Evolutionary conservation across 495 filamentous ascomycete genomes (phyloP).

Genomic region (Melanomma pulvis-pyrius): DNA sequence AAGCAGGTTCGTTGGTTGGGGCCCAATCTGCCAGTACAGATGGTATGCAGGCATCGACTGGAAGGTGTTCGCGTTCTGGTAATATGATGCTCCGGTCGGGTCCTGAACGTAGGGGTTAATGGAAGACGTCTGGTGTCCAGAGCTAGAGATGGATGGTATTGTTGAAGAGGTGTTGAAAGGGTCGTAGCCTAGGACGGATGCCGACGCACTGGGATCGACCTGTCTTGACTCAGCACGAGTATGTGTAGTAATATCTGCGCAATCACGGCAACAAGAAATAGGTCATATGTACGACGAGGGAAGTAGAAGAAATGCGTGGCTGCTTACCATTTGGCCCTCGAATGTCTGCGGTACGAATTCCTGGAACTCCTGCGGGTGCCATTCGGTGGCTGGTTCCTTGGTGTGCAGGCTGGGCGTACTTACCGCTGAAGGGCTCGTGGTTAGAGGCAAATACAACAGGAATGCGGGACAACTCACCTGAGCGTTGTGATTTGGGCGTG

Average conservation of each 20-base stretch:
- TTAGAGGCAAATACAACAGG: constrained; percentile 35
- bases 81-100: constrained; percentile 67
- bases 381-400: constrained; percentile 55
- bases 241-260: not conserved
- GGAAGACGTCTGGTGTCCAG: constrained; percentile 25
- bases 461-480: constrained; percentile 40
- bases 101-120: constrained; percentile 39
- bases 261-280: not conserved
- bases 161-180: constrained; percentile 31
- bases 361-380: constrained; percentile 63
- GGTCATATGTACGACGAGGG: not conserved
- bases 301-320: constrained; percentile 9
- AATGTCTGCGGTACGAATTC: constrained; percentile 84
- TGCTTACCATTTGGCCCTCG: constrained; percentile 65
- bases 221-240: constrained; percentile 19
- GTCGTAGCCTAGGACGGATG: constrained; percentile 29
- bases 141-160: constrained; percentile 18
- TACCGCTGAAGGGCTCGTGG: constrained; percentile 48
- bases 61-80: constrained; percentile 28
- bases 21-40: constrained; percentile 85
- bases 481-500: constrained; percentile 61
- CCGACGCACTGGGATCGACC: constrained; percentile 31
- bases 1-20: constrained; percentile 73
- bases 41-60: constrained; percentile 64
- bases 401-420: constrained; percentile 56